Evolutionary conservation across 306 rosid species (phyloP), one percentile per base, ranked within the genome.

Genomic region (Potentilla sterilis): DNA sequence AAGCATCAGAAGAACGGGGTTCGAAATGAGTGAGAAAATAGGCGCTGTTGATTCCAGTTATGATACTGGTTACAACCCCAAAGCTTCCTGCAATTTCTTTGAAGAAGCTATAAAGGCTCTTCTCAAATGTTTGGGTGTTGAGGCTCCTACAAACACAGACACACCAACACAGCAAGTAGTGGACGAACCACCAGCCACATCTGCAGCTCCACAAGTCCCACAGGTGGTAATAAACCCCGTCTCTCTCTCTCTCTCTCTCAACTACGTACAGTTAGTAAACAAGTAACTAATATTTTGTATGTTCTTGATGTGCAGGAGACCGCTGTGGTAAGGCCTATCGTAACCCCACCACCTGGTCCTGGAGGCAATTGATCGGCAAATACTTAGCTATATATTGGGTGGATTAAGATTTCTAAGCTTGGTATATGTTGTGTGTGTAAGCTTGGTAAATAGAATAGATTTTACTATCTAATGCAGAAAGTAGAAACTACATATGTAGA

Each of bases 51-150:
- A 49, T 49, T 47, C 19, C 52, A 47, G 52, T 69, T 63, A 67
- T 67, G 19, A 28, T 63, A 40, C 32, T 55, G 34, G 72, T 49
- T 5, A 44, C 72, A 74, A 49, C 52, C 83, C 83, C 44, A 18
- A 19, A 2, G 32, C 32, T 11, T n/a, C 11, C 18, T 40, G 81
- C 44, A 9, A 34, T 69, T 77, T 78, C 44, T 81, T 87, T 52
- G 51, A 65, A 72, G 46, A 76, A 70, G 75, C 78, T 22, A 21
- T 84, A 2, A 69, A 28, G 54, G 63, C 77, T 66, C 12, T 87
- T 57, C 42, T 80, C 4, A 82, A 44, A 58, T 87, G 88, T 73
- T 72, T 87, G 16, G 87, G 91, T 46, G 22, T 80, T 48, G 79
- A 71, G 67, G 15, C 76, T 57, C 1, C 52, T 47, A 3, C 19